Percentiles rank a stretch among this genome's conserved stretches.
These are phyloP conservation scores for Coemansia sp. DNA, from an alignment of 192 early-diverging fungal genomes.

Conservation along the genomic window DNA sequence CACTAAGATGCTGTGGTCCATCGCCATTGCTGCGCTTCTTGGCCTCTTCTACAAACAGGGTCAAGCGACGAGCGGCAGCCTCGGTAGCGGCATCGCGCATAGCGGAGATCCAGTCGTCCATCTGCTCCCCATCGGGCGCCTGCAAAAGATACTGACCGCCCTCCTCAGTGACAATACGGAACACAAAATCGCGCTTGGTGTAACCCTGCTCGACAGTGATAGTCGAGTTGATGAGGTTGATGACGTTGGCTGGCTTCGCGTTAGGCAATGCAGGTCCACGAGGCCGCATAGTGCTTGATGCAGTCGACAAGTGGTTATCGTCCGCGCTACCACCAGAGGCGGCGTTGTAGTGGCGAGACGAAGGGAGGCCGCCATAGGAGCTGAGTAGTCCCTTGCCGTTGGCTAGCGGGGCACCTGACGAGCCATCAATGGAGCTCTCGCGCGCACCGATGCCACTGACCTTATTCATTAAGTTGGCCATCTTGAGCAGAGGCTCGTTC, in stretches of 20 bases:
- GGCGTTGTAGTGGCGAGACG: not conserved
- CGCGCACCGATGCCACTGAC: constrained; percentile 30
- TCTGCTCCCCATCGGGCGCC: constrained; percentile 62
- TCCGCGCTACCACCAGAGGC: not conserved
- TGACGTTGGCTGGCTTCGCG: constrained; percentile 65
- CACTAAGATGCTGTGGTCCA: not conserved
- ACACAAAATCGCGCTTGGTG: constrained; percentile 70
- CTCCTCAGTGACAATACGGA: constrained; percentile 76
- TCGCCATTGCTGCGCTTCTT: constrained; percentile 39
- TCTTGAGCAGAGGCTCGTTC: constrained; percentile 56
- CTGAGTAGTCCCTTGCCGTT: not conserved
- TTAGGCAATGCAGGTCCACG: constrained; percentile 50
- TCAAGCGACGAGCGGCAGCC: constrained; percentile 67
- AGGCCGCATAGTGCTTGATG: constrained; percentile 34
- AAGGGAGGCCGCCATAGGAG: not conserved
- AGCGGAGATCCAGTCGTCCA: constrained; percentile 69
- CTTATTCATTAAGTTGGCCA: constrained; percentile 56
- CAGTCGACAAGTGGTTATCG: constrained; percentile 27
- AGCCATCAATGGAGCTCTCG: constrained; percentile 37
- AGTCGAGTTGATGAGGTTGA: constrained; percentile 77
- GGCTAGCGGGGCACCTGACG: not conserved
- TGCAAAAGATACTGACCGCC: constrained; percentile 75
- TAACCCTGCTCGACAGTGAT: constrained; percentile 64
- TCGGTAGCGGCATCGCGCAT: constrained; percentile 69
- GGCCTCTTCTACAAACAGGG: constrained; percentile 65